phyloP scores from a whole-genome alignment of 176 grass and related monocot species.

The Phragmites australis region DNA sequence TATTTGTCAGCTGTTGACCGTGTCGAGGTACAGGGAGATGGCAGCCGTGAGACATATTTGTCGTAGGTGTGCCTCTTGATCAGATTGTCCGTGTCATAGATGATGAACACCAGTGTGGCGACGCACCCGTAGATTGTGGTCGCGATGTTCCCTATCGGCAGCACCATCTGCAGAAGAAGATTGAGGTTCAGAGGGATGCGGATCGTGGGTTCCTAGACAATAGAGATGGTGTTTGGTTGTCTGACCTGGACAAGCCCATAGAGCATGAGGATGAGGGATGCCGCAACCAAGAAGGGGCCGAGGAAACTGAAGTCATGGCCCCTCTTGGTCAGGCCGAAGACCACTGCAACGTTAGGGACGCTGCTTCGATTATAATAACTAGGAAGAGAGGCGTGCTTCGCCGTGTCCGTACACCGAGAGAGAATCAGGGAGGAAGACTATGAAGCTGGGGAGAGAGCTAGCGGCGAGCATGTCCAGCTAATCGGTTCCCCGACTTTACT shows the following conservation, averaged over 20 bases:
- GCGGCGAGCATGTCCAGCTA: no score
- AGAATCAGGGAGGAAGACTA: no score
- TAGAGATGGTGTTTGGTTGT: neutral
- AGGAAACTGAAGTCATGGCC: constrained; percentile 77
- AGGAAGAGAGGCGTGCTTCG: no score
- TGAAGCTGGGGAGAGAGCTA: no score
- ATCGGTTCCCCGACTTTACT: no score
- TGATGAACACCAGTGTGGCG: constrained; percentile 57
- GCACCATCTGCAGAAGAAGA: constrained; percentile 44
- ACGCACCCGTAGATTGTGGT: constrained; percentile 48
- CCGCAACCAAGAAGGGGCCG: constrained; percentile 53
- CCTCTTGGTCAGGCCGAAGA: constrained; percentile 48
- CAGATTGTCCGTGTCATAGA: constrained; percentile 65
- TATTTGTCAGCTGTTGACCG: constrained; percentile 50
- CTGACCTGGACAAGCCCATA: constrained; percentile 61
- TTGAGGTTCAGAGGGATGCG: neutral
- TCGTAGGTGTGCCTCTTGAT: constrained; percentile 69
- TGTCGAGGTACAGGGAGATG: constrained; percentile 58
- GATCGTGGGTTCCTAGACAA: neutral
- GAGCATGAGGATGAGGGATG: constrained; percentile 42
- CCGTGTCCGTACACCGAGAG: no score
- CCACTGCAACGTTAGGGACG: constrained; percentile 41
- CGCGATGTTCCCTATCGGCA: constrained; percentile 55
- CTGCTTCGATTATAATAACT: constrained; percentile 55
- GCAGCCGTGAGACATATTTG: constrained; percentile 54